Evolutionary conservation across 202 grass and related monocot genomes (phyloP).

Genomic region (Carex sylvatica): DNA sequence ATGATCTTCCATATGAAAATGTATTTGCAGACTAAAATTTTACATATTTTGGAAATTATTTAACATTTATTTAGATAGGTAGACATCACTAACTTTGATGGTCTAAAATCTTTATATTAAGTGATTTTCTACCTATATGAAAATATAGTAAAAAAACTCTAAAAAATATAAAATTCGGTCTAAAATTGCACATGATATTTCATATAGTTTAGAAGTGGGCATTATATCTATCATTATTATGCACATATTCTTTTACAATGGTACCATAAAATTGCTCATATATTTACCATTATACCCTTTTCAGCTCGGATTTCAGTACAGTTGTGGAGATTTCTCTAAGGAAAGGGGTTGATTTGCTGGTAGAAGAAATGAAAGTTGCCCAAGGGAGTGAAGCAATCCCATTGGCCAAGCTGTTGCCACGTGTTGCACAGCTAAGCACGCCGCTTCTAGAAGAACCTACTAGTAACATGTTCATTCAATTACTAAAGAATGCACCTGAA

Average conservation of each 20-base stretch:
- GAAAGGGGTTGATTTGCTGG: constrained; percentile 50
- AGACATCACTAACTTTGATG: no score
- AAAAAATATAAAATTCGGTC: no score
- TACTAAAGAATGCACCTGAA: constrained; percentile 63
- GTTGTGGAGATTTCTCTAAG: constrained; percentile 77
- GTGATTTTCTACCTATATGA: no score
- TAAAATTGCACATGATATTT: neutral
- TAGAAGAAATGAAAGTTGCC: constrained; percentile 38
- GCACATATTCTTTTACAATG: neutral
- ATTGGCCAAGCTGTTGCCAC: constrained; percentile 79
- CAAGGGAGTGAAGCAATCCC: constrained; percentile 43
- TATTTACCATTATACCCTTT: constrained; percentile 1
- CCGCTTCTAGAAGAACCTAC: constrained; percentile 78
- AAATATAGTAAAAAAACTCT: no score
- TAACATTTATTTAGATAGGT: no score
- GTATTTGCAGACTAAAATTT: no score
- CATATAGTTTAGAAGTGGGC: neutral
- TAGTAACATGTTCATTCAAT: constrained; percentile 77
- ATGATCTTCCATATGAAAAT: no score
- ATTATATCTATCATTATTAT: neutral
- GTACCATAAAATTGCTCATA: neutral
- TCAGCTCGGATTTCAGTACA: constrained; percentile 79
- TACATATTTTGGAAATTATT: no score
- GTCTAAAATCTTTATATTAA: no score
- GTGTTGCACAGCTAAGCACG: constrained; percentile 55